Evolutionary conservation across 192 early-diverging fungal genomes (phyloP).

Genomic region (Cladochytrium replicatum): DNA sequence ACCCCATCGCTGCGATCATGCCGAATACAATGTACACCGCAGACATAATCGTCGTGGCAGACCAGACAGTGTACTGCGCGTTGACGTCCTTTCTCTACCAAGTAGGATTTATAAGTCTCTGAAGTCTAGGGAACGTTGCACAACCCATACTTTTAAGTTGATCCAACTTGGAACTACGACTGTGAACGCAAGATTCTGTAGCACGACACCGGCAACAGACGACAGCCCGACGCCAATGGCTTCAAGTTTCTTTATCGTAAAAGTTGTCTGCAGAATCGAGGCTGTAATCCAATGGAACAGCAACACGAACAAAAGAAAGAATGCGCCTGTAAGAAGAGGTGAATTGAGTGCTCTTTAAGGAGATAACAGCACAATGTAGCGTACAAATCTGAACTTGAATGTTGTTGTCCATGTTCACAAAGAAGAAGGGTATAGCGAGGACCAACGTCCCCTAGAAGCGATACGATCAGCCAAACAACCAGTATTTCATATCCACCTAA

Average conservation of each 20-base stretch:
- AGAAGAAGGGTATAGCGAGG: constrained; percentile 29
- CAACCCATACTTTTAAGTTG: constrained; percentile 46
- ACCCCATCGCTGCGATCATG: constrained; percentile 21
- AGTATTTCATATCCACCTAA: too few relatives aligned
- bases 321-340: constrained; percentile 29
- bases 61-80: constrained; percentile 39
- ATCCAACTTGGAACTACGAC: constrained; percentile 46
- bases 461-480: too few relatives aligned
- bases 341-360: too few relatives aligned
- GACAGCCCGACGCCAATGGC: constrained; percentile 18
- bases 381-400: constrained; percentile 39
- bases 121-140: too few relatives aligned
- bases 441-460: constrained; percentile 19
- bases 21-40: constrained; percentile 35
- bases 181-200: constrained; percentile 43
- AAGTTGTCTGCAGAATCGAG: too few relatives aligned
- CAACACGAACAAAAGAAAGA: constrained; percentile 30
- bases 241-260: too few relatives aligned
- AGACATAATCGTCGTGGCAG: constrained; percentile 20
- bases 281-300: constrained; percentile 31
- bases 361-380: background rate
- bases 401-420: constrained; percentile 47
- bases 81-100: constrained; percentile 39
- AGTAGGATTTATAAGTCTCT: too few relatives aligned
- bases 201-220: constrained; percentile 32